Evolutionary conservation across 164 flowering plant species (phyloP), one percentile per base, ranked within the genome.

Genomic region (Magnolia officinalis): DNA sequence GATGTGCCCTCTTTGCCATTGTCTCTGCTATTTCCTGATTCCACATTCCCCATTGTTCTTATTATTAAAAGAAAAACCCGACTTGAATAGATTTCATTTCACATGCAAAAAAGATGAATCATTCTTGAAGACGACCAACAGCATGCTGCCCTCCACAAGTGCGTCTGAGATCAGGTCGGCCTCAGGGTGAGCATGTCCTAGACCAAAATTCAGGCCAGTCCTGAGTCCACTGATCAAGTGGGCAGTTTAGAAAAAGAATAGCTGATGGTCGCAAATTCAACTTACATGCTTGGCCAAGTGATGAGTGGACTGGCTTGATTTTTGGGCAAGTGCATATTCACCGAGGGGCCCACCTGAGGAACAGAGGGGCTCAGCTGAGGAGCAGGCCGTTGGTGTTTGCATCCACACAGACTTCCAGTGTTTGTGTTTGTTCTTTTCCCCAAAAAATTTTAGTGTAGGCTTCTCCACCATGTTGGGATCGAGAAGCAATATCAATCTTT

Each of bases 11-110:
- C 51, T 2, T 76, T 6, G 90, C 95, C 78, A 92, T 77, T 0
- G 83, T 16, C 26, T 87, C 87, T 14, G 96, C 92, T 69, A 92
- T 87, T 75, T 91, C 91, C 98, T 94, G 86, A 9, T 18, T n/a
- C 23, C 8, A 19, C 37, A 68, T 13, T 68, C 49, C 19, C 26
- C n/a, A 11, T 29, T 29, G 6, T 37, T 37, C 45, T 37, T 37
- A 37, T 37, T 37, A 37, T 4, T 37, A 37, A 37, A 37, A 37
- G 45, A 37, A 37, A 37, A 37, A 37, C 45, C 45, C 68, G 1
- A 24, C 19, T 24, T 8, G 29, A 23, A 2, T 24, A 23, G 1
- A 24, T 16, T 0, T 23, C 26, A 65, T 65, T 23, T 14, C 24
- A 20, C 29, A 29, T 65, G 68, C 68, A 65, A 65, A 20, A 1